These are phyloP conservation scores for Leccinum solheimii DNA, from an alignment of 1,284 basidiomycete species.

Conservation along the genomic window DNA sequence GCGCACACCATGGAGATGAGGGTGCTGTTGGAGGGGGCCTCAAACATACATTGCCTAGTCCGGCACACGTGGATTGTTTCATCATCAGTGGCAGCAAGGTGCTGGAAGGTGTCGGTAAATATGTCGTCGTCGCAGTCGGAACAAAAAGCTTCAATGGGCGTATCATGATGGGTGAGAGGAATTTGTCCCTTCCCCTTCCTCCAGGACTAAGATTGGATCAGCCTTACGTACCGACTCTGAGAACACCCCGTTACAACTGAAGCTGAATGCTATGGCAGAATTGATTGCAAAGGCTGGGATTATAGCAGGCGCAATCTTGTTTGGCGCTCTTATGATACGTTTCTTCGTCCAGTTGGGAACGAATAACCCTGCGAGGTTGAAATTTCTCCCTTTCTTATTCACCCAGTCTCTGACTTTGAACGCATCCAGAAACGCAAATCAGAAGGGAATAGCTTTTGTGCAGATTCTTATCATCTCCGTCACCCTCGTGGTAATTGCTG, in stretches of 20 bases:
- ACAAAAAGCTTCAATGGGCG: constrained; percentile 92
- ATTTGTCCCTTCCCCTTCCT: neutral
- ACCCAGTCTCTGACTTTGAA: constrained; percentile 2
- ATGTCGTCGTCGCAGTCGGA: constrained; percentile 92
- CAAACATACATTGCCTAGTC: constrained; percentile 27
- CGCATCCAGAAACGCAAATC: constrained; percentile 60
- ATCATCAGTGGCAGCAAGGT: constrained; percentile 94
- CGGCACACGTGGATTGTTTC: constrained; percentile 85
- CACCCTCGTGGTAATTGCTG: constrained; percentile 94
- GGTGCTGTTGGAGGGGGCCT: constrained; percentile 22
- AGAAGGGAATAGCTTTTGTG: constrained; percentile 75
- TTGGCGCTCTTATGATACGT: constrained; percentile 86
- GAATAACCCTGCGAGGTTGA: constrained; percentile 47
- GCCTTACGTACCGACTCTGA: constrained; percentile 81
- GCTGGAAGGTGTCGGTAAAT: constrained; percentile 91
- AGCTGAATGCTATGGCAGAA: constrained; percentile 91
- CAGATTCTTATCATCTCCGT: constrained; percentile 95
- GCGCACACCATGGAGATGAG: constrained; percentile 24
- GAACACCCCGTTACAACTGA: constrained; percentile 90
- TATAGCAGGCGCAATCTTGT: constrained; percentile 80
- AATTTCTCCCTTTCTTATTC: neutral
- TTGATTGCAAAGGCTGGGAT: constrained; percentile 92
- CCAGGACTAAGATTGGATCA: constrained; percentile 33
- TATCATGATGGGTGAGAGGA: constrained; percentile 85
- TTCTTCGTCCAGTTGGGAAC: constrained; percentile 88